Percentiles rank a stretch among this genome's conserved stretches.
phyloP scores from a whole-genome alignment of 495 filamentous ascomycete genomes.

The Articulospora tetracladia region DNA sequence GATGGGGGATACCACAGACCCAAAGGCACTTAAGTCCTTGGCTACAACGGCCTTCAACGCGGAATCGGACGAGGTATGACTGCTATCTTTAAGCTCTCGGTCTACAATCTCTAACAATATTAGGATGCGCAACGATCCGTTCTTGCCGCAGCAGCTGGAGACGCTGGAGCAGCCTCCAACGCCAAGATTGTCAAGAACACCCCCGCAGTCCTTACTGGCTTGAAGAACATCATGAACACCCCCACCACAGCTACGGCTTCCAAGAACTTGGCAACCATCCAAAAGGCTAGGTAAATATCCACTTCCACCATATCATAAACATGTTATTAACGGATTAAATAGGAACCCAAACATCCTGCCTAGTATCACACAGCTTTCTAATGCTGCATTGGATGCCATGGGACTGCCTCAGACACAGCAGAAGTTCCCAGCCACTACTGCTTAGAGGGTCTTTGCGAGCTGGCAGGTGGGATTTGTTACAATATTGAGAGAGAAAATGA shows the following conservation, averaged over 20 bases:
- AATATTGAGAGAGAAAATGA: no score
- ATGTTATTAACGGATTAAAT: neutral
- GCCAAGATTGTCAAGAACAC: conserved; percentile 18
- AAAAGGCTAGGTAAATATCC: conserved; percentile 2
- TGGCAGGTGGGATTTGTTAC: no score
- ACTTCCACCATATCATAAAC: neutral
- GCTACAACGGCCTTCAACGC: conserved; percentile 11
- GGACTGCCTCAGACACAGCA: conserved; percentile 10
- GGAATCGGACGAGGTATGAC: conserved; percentile 11
- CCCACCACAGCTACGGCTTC: neutral
- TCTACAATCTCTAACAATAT: neutral
- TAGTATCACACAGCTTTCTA: conserved; percentile 15
- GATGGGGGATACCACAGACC: neutral
- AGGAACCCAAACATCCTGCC: conserved; percentile 18
- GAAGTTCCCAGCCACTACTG: conserved; percentile 12
- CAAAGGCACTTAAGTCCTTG: neutral
- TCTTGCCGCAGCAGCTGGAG: conserved; percentile 7
- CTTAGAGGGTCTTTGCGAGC: no score
- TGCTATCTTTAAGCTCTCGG: neutral
- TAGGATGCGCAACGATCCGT: conserved; percentile 11
- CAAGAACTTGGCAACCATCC: conserved; percentile 6
- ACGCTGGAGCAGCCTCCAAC: conserved; percentile 2
- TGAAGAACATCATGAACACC: conserved; percentile 9
- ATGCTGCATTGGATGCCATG: conserved; percentile 10
- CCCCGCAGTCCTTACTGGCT: conserved; percentile 7